Evolutionary conservation across 805 yeast species (phyloP), one percentile per base, ranked within the genome.

Genomic region (Hanseniaspora singularis): DNA sequence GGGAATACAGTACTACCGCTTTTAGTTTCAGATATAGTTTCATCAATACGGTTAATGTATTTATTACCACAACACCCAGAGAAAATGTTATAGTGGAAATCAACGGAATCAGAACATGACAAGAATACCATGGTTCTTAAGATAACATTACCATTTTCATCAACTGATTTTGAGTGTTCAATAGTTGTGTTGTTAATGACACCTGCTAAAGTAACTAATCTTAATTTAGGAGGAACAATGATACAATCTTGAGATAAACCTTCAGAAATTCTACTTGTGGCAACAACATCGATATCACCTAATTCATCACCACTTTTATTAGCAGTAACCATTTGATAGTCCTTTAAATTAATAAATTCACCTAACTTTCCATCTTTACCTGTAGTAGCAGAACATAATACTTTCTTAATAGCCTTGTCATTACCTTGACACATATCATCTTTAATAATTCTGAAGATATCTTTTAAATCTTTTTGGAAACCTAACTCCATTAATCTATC

Each of bases 71-170:
- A 24, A n/a, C 61, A 59, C 1, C 59, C 50, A 1, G 66, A 72
- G 54, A 94, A 77, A 0, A 77, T 81, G 38, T 76, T 73, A 62
- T 77, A 86, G 64, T 92, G 96, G 67, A 83, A 92, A 54, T 92
- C 88, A 19, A 94, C 97, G n/a, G 95, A 82, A 59, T 89, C 97
- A 0, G 97, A 78, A 65, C 98, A 89, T 12, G 96, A 82, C 53
- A 88, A 73, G 61, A 92, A 92, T 0, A 92, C 86, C 60, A 92
- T 79, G 1, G 86, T 77, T 52, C 83, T 73, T 1, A 74, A 59
- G 0, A 68, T 63, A 19, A 49, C 54, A 8, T 54, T 54, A 4
- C 52, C 55, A 4, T 52, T 50, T 1, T 51, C 48, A n/a, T 49
- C 40, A 16, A 33, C 44, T 14, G 46, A 40, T 19, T 48, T 23